These are phyloP conservation scores for Phytopythium litorale DNA, from an alignment of 352 stramenopile species.

Conservation along the genomic window DNA sequence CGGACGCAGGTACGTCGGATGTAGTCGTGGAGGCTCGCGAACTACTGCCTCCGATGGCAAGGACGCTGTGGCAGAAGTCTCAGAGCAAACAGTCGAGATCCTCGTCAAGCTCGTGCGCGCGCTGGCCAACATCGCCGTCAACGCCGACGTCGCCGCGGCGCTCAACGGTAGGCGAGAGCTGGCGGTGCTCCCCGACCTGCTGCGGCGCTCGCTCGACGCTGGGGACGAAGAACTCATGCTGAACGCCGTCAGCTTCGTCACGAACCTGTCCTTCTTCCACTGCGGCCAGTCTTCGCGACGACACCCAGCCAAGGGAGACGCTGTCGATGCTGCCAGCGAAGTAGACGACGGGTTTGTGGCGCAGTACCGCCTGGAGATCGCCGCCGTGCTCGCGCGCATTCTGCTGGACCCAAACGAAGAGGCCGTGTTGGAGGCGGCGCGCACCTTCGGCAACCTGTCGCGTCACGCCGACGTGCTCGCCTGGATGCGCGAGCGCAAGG, in stretches of 20 bases:
- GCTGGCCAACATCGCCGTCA: conserved; percentile 82
- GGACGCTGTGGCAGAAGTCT: conserved; percentile 4
- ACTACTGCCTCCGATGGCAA: neutral
- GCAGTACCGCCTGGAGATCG: conserved; percentile 35
- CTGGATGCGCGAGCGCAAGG: conserved; percentile 46
- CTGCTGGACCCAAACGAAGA: conserved; percentile 76
- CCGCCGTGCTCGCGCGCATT: conserved; percentile 36
- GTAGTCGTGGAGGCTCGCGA: neutral
- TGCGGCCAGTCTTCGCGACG: neutral
- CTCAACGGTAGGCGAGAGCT: conserved; percentile 39
- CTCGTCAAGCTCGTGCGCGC: conserved; percentile 81
- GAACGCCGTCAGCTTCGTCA: conserved; percentile 85
- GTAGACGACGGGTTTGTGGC: conserved; percentile 35
- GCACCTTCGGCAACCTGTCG: conserved; percentile 85
- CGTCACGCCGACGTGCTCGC: conserved; percentile 65
- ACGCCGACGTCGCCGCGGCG: conserved; percentile 43
- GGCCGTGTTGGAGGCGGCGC: conserved; percentile 73
- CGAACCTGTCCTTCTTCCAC: conserved; percentile 83
- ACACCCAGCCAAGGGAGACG: neutral
- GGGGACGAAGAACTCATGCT: conserved; percentile 83
- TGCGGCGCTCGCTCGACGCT: conserved; percentile 27
- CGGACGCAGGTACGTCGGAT: conserved; percentile 22
- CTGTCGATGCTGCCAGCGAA: neutral
- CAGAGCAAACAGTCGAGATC: conserved; percentile 44
- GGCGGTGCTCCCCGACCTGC: conserved; percentile 33